These are phyloP conservation scores for Tuber aestivum DNA, from an alignment of 495 filamentous ascomycete species.

Conservation along the genomic window DNA sequence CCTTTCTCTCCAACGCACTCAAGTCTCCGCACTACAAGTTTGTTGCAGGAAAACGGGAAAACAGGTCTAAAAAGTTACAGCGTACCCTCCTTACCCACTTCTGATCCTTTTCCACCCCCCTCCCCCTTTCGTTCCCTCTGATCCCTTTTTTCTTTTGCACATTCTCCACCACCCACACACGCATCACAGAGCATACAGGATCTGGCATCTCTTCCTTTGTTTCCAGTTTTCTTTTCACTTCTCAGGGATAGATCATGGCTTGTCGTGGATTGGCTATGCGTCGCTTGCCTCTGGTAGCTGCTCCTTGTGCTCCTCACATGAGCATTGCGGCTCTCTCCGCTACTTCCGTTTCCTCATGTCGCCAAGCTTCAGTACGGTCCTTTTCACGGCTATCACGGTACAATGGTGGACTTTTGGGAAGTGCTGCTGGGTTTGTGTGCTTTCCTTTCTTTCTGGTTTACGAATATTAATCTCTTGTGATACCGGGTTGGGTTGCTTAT, in stretches of 20 bases:
- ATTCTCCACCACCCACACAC: background rate
- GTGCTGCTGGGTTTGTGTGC: conserved; percentile 6
- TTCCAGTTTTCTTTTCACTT: background rate
- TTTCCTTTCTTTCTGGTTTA: background rate
- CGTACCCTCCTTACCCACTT: background rate
- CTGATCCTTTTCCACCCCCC: background rate
- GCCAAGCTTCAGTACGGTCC: conserved; percentile 25
- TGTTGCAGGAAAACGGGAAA: too few species aligned
- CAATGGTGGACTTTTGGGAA: conserved; percentile 21
- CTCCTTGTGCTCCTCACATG: conserved; percentile 9
- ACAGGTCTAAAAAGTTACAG: background rate
- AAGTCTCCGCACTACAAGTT: too few species aligned
- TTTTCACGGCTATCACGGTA: conserved; percentile 37
- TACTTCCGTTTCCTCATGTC: conserved; percentile 3
- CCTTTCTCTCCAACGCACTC: background rate
- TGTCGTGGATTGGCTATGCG: conserved; percentile 33
- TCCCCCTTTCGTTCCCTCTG: background rate
- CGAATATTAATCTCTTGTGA: too few species aligned
- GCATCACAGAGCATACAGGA: background rate
- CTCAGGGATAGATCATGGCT: conserved; percentile 20
- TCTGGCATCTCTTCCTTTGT: background rate
- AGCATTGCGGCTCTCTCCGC: conserved; percentile 20
- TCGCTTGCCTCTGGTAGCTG: conserved; percentile 24
- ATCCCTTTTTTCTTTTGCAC: too few species aligned
- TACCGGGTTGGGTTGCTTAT: conserved; percentile 18